A percentile compares a stretch with the other conserved stretches of the same genome.
Evolutionary conservation across 306 rosid genomes (phyloP).

Genomic region (Malus domestica): DNA sequence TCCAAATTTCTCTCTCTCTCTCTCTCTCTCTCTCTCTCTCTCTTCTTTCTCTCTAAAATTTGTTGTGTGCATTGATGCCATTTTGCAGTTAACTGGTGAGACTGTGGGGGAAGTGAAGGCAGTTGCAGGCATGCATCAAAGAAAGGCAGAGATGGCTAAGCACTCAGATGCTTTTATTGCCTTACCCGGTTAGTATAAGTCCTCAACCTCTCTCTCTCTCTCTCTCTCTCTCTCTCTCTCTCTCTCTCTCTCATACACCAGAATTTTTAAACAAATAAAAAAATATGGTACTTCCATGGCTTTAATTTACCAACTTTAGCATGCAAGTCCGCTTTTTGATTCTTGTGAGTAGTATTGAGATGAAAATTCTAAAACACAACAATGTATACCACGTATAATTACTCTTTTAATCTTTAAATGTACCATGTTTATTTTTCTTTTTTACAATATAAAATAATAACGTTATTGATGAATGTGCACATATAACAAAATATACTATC

Average conservation of each 20-base stretch:
- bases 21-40: conserved; percentile 3
- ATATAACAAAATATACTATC: too few species aligned
- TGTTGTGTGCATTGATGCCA: conserved; percentile 16
- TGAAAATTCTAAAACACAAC: too few species aligned
- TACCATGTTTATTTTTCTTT: too few species aligned
- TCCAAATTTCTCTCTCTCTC: conserved; percentile 18
- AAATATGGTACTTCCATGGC: conserved; percentile 19
- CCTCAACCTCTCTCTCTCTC: conserved; percentile 4
- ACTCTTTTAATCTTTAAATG: too few species aligned
- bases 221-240: neutral
- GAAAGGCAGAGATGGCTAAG: conserved; percentile 98
- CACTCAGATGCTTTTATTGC: conserved; percentile 99
- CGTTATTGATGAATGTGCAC: too few species aligned
- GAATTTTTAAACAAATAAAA: conserved; percentile 4
- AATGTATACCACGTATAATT: too few species aligned
- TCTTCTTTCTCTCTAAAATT: neutral
- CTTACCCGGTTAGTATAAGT: conserved; percentile 73
- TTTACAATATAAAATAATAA: too few species aligned
- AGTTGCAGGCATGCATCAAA: conserved; percentile 97
- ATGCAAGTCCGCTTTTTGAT: conserved; percentile 8
- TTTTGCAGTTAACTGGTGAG: conserved; percentile 90
- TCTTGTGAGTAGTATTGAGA: neutral
- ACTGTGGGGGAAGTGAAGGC: conserved; percentile 98
- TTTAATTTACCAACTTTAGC: conserved; percentile 30
- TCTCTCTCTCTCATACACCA: neutral